phyloP scores from a whole-genome alignment of 2,329 filamentous ascomycete genomes.

The Amauroascus verrucosus region DNA sequence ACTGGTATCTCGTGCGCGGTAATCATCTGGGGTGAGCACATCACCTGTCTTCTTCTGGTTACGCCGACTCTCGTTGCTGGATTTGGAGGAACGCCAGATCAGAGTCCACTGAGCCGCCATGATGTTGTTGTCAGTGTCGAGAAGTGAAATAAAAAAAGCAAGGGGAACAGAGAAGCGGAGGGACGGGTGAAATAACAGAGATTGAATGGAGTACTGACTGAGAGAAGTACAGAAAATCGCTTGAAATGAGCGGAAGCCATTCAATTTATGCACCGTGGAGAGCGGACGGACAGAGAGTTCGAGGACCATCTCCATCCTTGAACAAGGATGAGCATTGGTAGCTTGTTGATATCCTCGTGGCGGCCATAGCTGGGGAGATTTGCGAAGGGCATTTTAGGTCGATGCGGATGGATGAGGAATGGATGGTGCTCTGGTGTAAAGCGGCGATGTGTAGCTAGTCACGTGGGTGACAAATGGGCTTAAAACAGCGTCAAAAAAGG shows the following conservation, averaged over 20 bases:
- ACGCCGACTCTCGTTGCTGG: too few relatives aligned
- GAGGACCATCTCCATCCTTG: neutral
- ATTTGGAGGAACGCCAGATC: too few relatives aligned
- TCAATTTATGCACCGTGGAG: neutral
- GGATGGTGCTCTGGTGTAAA: neutral
- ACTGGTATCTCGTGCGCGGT: neutral
- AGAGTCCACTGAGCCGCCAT: too few relatives aligned
- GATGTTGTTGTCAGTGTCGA: too few relatives aligned
- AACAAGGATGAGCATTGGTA: neutral
- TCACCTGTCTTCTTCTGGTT: neutral
- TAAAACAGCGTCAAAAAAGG: neutral
- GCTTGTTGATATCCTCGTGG: neutral
- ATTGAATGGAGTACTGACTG: too few relatives aligned
- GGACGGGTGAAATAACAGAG: too few relatives aligned
- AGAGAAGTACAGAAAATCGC: too few relatives aligned
- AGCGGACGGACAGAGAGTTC: neutral
- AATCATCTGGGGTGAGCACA: neutral
- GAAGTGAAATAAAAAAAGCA: too few relatives aligned
- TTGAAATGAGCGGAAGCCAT: neutral
- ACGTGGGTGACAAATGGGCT: neutral
- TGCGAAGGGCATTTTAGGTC: neutral
- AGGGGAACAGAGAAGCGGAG: too few relatives aligned
- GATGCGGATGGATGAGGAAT: neutral
- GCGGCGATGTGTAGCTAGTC: neutral
- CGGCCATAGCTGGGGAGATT: neutral